Evolutionary conservation across 2,329 filamentous ascomycete species (phyloP).

Genomic region (Trichoderma atrobrunneum): DNA sequence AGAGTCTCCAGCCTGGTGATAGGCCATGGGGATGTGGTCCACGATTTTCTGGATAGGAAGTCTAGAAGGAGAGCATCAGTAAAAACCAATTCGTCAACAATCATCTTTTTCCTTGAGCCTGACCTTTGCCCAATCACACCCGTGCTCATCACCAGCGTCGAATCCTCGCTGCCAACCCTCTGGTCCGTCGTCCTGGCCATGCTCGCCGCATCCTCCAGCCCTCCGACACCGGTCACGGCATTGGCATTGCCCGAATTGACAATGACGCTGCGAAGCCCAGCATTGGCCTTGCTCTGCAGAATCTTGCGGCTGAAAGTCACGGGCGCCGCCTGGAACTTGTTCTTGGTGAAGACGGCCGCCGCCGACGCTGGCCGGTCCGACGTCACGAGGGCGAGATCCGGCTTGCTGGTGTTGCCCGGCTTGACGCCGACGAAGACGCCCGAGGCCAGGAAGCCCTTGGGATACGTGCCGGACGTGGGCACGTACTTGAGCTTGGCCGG

Average conservation of each 20-base stretch:
- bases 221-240: conserved; percentile 88
- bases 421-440: conserved; percentile 93
- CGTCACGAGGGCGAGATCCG: conserved; percentile 83
- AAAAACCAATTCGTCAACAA: not conserved
- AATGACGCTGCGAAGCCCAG: conserved; percentile 75
- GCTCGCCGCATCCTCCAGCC: conserved; percentile 78
- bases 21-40: conserved; percentile 73
- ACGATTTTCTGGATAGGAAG: conserved; percentile 91
- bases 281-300: conserved; percentile 62
- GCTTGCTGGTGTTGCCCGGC: conserved; percentile 83
- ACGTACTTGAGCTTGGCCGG: conserved; percentile 87
- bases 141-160: conserved; percentile 95
- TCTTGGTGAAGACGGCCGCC: conserved; percentile 94
- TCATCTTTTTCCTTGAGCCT: not conserved
- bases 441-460: conserved; percentile 82
- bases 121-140: conserved; percentile 91
- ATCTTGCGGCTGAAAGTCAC: conserved; percentile 80
- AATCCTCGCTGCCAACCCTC: conserved; percentile 47
- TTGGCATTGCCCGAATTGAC: conserved; percentile 97
- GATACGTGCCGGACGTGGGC: conserved; percentile 80
- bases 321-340: conserved; percentile 95
- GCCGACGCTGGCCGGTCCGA: conserved; percentile 84
- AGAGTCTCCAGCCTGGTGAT: conserved; percentile 65
- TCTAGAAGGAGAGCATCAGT: conserved; percentile 37
- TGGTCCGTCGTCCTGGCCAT: conserved; percentile 81